Percentiles rank a stretch among this genome's conserved stretches.
phyloP scores from a whole-genome alignment of 1,284 basidiomycete genomes.

The Trichosporon ovoides region DNA sequence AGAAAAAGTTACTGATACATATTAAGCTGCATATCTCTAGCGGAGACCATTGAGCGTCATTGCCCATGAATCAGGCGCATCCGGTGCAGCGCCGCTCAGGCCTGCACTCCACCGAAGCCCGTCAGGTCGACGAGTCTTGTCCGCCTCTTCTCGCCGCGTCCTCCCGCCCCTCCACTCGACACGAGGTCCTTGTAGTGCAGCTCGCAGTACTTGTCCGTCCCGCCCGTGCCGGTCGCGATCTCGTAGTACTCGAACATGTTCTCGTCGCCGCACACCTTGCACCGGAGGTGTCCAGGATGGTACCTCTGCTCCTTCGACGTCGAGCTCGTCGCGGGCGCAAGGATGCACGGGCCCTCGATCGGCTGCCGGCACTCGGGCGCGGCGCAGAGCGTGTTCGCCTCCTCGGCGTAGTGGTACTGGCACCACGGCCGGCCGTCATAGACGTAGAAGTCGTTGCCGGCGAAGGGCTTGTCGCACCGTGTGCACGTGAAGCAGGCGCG shows the following conservation, averaged over 20 bases:
- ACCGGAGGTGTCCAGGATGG: constrained; percentile 74
- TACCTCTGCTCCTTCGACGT: constrained; percentile 59
- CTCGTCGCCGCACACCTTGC: constrained; percentile 44
- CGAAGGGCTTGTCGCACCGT: constrained; percentile 77
- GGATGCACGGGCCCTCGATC: constrained; percentile 83
- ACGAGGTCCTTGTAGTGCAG: constrained; percentile 54
- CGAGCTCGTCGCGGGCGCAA: constrained; percentile 52
- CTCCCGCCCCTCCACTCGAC: not conserved
- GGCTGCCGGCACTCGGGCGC: constrained; percentile 71
- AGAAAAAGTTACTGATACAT: too few relatives aligned
- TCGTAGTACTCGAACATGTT: constrained; percentile 70
- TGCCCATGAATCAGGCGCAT: too few relatives aligned
- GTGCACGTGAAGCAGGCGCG: constrained; percentile 80
- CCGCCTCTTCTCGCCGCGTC: constrained; percentile 18
- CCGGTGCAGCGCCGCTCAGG: too few relatives aligned
- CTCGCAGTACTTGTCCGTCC: constrained; percentile 66
- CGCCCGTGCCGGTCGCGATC: constrained; percentile 55
- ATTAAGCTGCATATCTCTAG: too few relatives aligned
- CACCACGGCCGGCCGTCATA: constrained; percentile 79
- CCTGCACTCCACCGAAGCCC: not conserved
- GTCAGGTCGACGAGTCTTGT: constrained; percentile 13
- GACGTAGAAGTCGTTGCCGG: constrained; percentile 81
- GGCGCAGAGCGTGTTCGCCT: constrained; percentile 71
- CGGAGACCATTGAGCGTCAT: too few relatives aligned
- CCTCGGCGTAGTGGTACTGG: constrained; percentile 82